These are phyloP conservation scores for Hemileccinum impolitum DNA, from an alignment of 768 basidiomycete genomes.

Conservation along the genomic window DNA sequence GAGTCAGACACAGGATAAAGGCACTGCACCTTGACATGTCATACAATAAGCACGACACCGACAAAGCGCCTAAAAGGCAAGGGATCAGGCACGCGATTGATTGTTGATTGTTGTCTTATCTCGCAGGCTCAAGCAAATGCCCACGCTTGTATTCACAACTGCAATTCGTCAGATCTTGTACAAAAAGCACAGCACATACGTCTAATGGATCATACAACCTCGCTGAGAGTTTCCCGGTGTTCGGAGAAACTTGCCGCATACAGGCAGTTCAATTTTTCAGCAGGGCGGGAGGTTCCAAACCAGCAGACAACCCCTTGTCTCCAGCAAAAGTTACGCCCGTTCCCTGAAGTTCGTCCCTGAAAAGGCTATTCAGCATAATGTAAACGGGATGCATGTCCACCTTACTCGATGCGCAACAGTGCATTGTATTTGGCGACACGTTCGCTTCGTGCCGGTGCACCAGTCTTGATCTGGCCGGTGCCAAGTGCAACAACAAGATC, in stretches of 20 bases:
- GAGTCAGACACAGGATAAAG: slow-evolving; percentile 16
- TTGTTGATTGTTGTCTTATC: slow-evolving; percentile 25
- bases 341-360: slow-evolving; percentile 71
- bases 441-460: slow-evolving; percentile 93
- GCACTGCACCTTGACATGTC: slow-evolving; percentile 24
- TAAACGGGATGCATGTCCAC: slow-evolving; percentile 7
- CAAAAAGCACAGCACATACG: slow-evolving; percentile 19
- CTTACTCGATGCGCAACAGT: slow-evolving; percentile 86
- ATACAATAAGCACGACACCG: slow-evolving; percentile 3
- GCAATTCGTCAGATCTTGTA: slow-evolving; percentile 22
- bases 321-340: slow-evolving; percentile 71
- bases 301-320: slow-evolving; percentile 75
- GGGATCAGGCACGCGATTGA: slow-evolving; percentile 15
- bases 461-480: slow-evolving; percentile 96
- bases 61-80: slow-evolving; percentile 14
- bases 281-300: slow-evolving; percentile 67
- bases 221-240: not conserved
- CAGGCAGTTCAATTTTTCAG: slow-evolving; percentile 51
- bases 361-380: slow-evolving; percentile 1
- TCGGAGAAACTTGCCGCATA: slow-evolving; percentile 3
- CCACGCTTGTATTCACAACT: slow-evolving; percentile 16
- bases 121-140: slow-evolving; percentile 12
- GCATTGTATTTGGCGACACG: slow-evolving; percentile 95
- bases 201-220: slow-evolving; percentile 30
- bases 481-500: slow-evolving; percentile 93